phyloP scores from a whole-genome alignment of 164 flowering plant species.

The Aristolochia contorta region DNA sequence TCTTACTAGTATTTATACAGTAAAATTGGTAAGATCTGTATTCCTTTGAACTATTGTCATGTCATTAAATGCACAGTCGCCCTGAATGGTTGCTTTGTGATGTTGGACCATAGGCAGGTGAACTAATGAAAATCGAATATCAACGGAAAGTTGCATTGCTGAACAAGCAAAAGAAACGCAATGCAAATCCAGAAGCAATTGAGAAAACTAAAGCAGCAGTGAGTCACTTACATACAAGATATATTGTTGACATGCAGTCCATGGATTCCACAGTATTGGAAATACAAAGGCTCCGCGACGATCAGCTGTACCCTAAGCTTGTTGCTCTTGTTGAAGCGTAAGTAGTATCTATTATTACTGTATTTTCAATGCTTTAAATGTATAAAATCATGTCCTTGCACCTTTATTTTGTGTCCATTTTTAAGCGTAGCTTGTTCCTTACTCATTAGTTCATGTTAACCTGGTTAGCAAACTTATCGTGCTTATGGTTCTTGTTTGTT shows the following conservation, averaged over 20 bases:
- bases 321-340: constrained; percentile 72
- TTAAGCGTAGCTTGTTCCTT: too few relatives aligned
- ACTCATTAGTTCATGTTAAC: too few relatives aligned
- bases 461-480: too few relatives aligned
- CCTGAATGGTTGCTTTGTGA: not conserved
- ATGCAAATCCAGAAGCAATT: constrained; percentile 47
- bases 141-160: constrained; percentile 64
- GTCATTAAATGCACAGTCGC: too few relatives aligned
- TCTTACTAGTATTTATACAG: too few relatives aligned
- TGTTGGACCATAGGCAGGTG: constrained; percentile 51
- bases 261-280: constrained; percentile 87
- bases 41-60: not conserved
- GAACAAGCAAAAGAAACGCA: constrained; percentile 69
- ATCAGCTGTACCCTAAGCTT: constrained; percentile 75
- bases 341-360: constrained; percentile 13
- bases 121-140: constrained; percentile 84
- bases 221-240: constrained; percentile 87
- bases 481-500: too few relatives aligned
- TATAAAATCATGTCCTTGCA: too few relatives aligned
- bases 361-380: not conserved
- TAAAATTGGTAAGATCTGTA: not conserved
- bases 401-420: too few relatives aligned
- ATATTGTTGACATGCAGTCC: constrained; percentile 89
- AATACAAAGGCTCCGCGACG: constrained; percentile 66
- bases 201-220: constrained; percentile 93